Evolutionary conservation across 495 filamentous ascomycete species (phyloP).

Genomic region (Barbatosphaeria neglecta): DNA sequence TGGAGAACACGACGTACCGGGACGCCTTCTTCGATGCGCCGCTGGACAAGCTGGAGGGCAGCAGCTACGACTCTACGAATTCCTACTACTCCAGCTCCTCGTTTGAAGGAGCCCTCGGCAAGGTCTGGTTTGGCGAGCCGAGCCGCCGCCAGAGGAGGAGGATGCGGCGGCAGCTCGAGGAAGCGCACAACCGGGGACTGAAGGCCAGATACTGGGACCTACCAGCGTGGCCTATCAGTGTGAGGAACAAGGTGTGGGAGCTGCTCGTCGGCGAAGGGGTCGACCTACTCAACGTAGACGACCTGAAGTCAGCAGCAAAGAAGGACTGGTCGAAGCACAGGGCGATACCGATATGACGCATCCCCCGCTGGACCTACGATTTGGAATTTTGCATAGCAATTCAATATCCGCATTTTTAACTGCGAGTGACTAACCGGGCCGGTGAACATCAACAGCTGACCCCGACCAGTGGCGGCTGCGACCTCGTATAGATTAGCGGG

Average conservation of each 20-base stretch:
- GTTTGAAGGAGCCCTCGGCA: constrained; percentile 33
- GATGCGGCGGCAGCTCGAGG: constrained; percentile 54
- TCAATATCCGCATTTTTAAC: background rate
- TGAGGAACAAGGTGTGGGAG: constrained; percentile 65
- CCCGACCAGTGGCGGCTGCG: too few species aligned
- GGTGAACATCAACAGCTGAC: too few species aligned
- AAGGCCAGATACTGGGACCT: constrained; percentile 72
- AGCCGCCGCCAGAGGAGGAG: constrained; percentile 40
- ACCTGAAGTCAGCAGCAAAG: constrained; percentile 36
- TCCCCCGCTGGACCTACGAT: background rate
- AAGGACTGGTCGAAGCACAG: constrained; percentile 18
- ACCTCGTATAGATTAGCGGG: too few species aligned
- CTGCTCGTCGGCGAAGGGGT: constrained; percentile 60
- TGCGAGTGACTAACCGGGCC: too few species aligned
- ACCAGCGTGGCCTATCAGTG: constrained; percentile 61
- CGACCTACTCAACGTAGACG: constrained; percentile 67
- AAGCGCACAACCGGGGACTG: constrained; percentile 57
- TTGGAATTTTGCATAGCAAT: background rate
- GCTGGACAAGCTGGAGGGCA: constrained; percentile 26
- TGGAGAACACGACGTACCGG: constrained; percentile 36
- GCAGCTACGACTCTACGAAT: constrained; percentile 32
- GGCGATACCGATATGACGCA: background rate
- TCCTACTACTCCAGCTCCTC: constrained; percentile 44
- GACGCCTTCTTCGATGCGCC: constrained; percentile 63
- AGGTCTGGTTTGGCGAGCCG: constrained; percentile 30